These are phyloP conservation scores for Xerocomellus dryophilus DNA, from an alignment of 768 basidiomycete genomes.

Conservation along the genomic window DNA sequence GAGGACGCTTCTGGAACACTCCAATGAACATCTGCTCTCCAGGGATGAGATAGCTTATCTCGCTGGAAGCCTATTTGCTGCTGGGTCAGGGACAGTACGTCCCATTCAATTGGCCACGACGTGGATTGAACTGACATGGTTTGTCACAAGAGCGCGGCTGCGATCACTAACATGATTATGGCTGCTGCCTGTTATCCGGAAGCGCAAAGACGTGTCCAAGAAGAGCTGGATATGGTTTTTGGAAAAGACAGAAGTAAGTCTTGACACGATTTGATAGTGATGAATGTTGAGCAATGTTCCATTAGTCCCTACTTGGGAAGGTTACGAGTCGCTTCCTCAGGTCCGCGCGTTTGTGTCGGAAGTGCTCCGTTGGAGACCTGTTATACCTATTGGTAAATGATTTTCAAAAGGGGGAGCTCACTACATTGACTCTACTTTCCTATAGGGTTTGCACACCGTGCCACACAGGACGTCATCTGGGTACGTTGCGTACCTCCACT, in stretches of 20 bases:
- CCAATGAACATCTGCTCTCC: constrained; percentile 44
- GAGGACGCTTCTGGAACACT: constrained; percentile 49
- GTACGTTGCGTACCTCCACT: constrained; percentile 27
- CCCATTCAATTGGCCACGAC: neutral
- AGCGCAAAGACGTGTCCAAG: constrained; percentile 47
- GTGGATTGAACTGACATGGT: neutral
- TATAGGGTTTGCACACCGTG: constrained; percentile 57
- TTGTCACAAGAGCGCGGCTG: constrained; percentile 40
- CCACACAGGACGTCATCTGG: constrained; percentile 62
- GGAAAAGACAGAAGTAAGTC: constrained; percentile 34
- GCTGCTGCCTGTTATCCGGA: constrained; percentile 54
- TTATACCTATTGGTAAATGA: constrained; percentile 23
- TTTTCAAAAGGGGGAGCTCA: neutral
- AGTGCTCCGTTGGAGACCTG: constrained; percentile 35
- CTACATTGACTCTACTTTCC: neutral
- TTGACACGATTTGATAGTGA: neutral
- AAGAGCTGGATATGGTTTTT: constrained; percentile 52
- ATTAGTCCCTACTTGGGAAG: constrained; percentile 36
- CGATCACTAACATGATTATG: constrained; percentile 49
- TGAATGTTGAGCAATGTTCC: neutral
- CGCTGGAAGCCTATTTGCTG: constrained; percentile 56
- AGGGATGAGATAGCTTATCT: constrained; percentile 56
- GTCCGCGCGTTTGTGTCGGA: constrained; percentile 38
- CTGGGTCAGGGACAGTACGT: constrained; percentile 51
- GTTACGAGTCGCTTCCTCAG: constrained; percentile 32